Evolutionary conservation across 202 grass and related monocot species (phyloP).

Genomic region (Setaria viridis): DNA sequence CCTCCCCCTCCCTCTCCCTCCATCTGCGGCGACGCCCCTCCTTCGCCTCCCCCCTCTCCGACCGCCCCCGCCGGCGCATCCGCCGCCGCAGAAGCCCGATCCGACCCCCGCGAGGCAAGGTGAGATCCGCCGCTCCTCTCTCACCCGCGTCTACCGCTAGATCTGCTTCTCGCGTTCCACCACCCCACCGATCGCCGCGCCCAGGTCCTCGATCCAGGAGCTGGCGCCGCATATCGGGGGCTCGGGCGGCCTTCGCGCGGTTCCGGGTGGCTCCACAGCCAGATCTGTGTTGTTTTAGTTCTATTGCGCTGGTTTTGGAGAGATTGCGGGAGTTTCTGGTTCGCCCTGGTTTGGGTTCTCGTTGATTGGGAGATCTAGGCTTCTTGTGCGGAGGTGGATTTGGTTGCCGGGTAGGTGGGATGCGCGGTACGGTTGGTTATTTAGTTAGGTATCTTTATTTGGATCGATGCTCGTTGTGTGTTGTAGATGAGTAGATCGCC

Average conservation of each 20-base stretch:
- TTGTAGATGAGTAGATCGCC: background rate
- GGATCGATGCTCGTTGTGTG: background rate
- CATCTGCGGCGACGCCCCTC: conserved; percentile 29
- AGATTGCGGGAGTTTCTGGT: background rate
- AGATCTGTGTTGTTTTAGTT: conserved; percentile 26
- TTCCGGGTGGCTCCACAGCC: background rate
- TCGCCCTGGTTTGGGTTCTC: background rate
- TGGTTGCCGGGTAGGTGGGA: background rate
- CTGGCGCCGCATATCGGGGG: background rate
- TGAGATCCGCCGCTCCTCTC: conserved; percentile 21
- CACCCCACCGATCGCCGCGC: background rate
- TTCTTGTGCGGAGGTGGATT: background rate
- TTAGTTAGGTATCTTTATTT: background rate
- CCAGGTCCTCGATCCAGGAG: background rate
- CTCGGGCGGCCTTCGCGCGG: background rate
- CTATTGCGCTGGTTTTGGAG: background rate
- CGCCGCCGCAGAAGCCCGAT: conserved; percentile 10
- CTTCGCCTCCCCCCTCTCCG: background rate
- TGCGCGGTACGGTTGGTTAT: background rate
- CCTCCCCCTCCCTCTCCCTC: too few relatives aligned
- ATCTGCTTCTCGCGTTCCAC: conserved; percentile 19
- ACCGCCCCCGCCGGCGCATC: background rate
- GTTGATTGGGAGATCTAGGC: background rate
- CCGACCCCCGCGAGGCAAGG: conserved; percentile 30
- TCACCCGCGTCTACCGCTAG: background rate